Evolutionary conservation across 2,329 filamentous ascomycete genomes (phyloP).

Genomic region (Podosphaera leucotricha): DNA sequence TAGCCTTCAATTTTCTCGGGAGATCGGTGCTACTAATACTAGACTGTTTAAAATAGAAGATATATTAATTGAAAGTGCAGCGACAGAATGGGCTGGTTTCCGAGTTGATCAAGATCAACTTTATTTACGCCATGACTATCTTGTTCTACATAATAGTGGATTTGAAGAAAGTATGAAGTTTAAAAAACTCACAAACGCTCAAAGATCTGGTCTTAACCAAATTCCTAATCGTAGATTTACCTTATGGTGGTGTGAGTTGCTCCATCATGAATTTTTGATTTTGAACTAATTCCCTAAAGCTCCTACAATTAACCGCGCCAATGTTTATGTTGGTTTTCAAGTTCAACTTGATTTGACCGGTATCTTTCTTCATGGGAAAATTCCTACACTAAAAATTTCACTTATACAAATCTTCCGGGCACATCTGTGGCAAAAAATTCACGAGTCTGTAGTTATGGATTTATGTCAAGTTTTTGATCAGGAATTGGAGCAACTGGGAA

Average conservation of each 20-base stretch:
- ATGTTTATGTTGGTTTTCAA: constrained; percentile 98
- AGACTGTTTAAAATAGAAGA: constrained; percentile 18
- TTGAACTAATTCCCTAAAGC: not conserved
- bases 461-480: constrained; percentile 96
- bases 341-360: constrained; percentile 93
- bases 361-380: constrained; percentile 98
- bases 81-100: constrained; percentile 26
- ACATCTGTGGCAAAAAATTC: constrained; percentile 99
- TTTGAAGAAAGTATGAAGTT: constrained; percentile 60
- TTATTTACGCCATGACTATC: constrained; percentile 24
- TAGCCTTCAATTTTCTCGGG: constrained; percentile 13
- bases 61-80: constrained; percentile 20
- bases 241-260: constrained; percentile 54
- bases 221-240: constrained; percentile 98
- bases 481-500: constrained; percentile 81
- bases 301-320: constrained; percentile 77
- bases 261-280: not conserved
- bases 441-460: constrained; percentile 97
- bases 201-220: constrained; percentile 88
- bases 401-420: constrained; percentile 98
- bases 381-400: constrained; percentile 91
- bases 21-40: constrained; percentile 1
- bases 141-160: constrained; percentile 21
- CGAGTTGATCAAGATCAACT: constrained; percentile 26
- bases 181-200: constrained; percentile 95